These are phyloP conservation scores for Phaffomyces thermotolerans DNA, from an alignment of 805 yeast genomes.

Conservation along the genomic window DNA sequence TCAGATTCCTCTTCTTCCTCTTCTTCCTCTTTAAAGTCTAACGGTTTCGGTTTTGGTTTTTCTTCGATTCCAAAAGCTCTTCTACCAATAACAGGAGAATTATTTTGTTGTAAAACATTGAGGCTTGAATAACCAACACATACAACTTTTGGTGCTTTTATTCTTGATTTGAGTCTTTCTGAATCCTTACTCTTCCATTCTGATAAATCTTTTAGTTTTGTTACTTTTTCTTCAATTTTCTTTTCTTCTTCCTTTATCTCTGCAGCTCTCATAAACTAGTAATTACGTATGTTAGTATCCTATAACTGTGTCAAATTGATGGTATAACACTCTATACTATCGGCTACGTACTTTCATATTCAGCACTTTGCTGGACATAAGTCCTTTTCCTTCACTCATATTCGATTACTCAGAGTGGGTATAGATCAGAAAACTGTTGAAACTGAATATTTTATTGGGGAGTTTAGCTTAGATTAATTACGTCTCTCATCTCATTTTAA, in stretches of 20 bases:
- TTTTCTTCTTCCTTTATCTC: conserved; percentile 28
- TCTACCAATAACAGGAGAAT: conserved; percentile 21
- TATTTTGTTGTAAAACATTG: conserved; percentile 19
- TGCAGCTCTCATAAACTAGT: conserved; percentile 48
- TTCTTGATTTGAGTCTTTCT: conserved; percentile 22
- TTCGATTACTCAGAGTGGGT: background rate
- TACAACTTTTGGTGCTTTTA: conserved; percentile 27
- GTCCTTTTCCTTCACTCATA: conserved; percentile 13
- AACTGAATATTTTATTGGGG: too few species aligned
- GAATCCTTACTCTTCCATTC: conserved; percentile 25
- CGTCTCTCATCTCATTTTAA: too few species aligned
- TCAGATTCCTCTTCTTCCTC: conserved; percentile 8
- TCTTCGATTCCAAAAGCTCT: conserved; percentile 23
- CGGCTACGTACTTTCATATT: conserved; percentile 48
- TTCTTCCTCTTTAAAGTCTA: background rate
- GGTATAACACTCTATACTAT: background rate
- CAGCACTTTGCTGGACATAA: conserved; percentile 62
- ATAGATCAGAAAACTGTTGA: background rate
- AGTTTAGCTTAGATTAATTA: too few species aligned
- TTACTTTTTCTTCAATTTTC: conserved; percentile 28
- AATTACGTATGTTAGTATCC: background rate
- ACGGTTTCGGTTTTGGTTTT: conserved; percentile 7
- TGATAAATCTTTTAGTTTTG: conserved; percentile 36
- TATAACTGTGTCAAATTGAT: background rate
- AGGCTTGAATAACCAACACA: conserved; percentile 38